phyloP scores from a whole-genome alignment of 2,329 filamentous ascomycete genomes.

The Aspergillus quadricinctus region DNA sequence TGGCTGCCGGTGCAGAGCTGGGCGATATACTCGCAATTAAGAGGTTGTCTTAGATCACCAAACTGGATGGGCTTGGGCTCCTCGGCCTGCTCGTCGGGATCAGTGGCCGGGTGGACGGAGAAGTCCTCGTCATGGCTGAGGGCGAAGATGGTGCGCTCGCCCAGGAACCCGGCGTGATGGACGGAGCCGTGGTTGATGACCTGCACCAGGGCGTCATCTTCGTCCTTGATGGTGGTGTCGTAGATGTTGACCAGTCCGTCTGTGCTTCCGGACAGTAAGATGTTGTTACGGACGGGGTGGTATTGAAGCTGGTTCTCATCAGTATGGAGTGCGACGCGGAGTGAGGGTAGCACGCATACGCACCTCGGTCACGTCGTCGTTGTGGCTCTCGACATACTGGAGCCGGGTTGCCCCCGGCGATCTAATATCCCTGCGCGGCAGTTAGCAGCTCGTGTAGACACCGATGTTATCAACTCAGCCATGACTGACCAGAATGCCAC shows the following conservation, averaged over 20 bases:
- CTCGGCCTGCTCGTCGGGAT: slow-evolving; percentile 46
- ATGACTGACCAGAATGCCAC: slow-evolving; percentile 42
- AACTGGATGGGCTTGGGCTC: slow-evolving; percentile 46
- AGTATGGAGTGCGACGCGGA: neutral
- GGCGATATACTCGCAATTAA: slow-evolving; percentile 58
- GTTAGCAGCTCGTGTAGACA: slow-evolving; percentile 21
- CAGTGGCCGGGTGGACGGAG: slow-evolving; percentile 52
- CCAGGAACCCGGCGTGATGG: slow-evolving; percentile 58
- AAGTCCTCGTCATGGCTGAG: slow-evolving; percentile 61
- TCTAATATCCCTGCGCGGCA: slow-evolving; percentile 40
- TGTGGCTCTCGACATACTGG: slow-evolving; percentile 46
- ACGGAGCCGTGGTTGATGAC: slow-evolving; percentile 61
- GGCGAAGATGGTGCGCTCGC: slow-evolving; percentile 50
- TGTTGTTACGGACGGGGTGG: slow-evolving; percentile 48
- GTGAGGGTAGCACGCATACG: slow-evolving; percentile 18
- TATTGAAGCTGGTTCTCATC: slow-evolving; percentile 41
- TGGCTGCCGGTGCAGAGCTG: slow-evolving; percentile 46
- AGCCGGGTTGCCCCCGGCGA: slow-evolving; percentile 31
- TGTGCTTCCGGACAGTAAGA: slow-evolving; percentile 58
- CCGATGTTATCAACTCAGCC: neutral
- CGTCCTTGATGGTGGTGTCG: slow-evolving; percentile 52
- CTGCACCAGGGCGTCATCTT: slow-evolving; percentile 60
- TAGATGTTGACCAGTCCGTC: slow-evolving; percentile 62
- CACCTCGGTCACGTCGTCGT: slow-evolving; percentile 58
- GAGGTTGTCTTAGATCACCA: slow-evolving; percentile 52